phyloP scores from a whole-genome alignment of 1,284 basidiomycete genomes.

The Sanguinoderma infundibulare region DNA sequence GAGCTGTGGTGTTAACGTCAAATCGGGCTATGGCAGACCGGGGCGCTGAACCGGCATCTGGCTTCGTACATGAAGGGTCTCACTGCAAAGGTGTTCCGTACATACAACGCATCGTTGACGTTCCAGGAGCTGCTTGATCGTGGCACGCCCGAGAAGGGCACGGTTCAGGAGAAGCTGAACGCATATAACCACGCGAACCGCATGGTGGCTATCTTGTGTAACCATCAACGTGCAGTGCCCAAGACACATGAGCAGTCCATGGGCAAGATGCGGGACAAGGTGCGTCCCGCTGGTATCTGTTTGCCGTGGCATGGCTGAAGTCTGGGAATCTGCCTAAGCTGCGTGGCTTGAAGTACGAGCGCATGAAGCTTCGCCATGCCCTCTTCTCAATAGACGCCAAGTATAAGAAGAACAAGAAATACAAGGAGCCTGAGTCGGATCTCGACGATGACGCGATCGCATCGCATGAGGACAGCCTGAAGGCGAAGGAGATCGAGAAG shows the following conservation, averaged over 20 bases:
- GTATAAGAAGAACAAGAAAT: slow-evolving; percentile 83
- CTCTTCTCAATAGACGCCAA: slow-evolving; percentile 79
- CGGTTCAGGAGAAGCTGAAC: slow-evolving; percentile 90
- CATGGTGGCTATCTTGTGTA: slow-evolving; percentile 94
- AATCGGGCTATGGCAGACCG: slow-evolving; percentile 59
- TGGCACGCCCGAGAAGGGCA: slow-evolving; percentile 71
- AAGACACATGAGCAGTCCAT: slow-evolving; percentile 92
- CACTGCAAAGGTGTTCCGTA: slow-evolving; percentile 98
- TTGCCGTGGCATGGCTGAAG: slow-evolving; percentile 6
- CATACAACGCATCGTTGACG: slow-evolving; percentile 94
- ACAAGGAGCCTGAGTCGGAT: slow-evolving; percentile 86
- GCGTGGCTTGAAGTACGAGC: slow-evolving; percentile 88
- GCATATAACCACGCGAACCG: slow-evolving; percentile 97
- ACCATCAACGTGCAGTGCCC: slow-evolving; percentile 93
- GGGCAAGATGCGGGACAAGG: slow-evolving; percentile 91
- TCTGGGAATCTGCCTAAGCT: slow-evolving; percentile 45
- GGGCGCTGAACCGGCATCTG: slow-evolving; percentile 88
- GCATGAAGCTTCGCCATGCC: slow-evolving; percentile 88
- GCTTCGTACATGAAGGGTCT: slow-evolving; percentile 93
- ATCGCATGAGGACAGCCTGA: slow-evolving; percentile 80
- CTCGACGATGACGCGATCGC: slow-evolving; percentile 91
- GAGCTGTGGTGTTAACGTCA: neutral
- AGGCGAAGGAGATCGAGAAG: slow-evolving; percentile 85
- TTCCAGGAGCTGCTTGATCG: slow-evolving; percentile 86
- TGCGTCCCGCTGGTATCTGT: slow-evolving; percentile 39